Evolutionary conservation across 805 yeast species (phyloP), one percentile per base, ranked within the genome.

Genomic region (Pichia phayaonensis): DNA sequence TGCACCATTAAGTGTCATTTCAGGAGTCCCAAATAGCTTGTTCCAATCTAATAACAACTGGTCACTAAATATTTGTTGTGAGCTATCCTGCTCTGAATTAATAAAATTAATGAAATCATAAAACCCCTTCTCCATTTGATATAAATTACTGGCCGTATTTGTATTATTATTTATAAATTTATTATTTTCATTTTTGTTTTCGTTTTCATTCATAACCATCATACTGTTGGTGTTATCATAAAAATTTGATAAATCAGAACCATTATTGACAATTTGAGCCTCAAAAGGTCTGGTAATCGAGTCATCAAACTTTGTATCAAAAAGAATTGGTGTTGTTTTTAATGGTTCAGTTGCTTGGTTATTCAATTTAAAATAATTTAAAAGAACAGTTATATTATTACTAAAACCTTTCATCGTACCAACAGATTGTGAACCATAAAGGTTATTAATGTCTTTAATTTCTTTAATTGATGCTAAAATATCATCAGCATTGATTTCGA

Each of bases 331-430:
- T 7, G 38, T 34, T 4, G 38, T 34, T 16, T 34, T 34, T 34
- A 34, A 11, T n/a, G 18, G 18, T 6, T 34, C 38, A 34, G 7
- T 15, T 34, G 38, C 6, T 16, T 34, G 38, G 12, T 34, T 20
- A 34, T 34, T 34, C 18, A 45, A 39, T 41, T 49, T 54, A 22
- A 54, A 54, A 40, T 54, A 24, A 21, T 51, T 60, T 34, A 61
- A 52, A 22, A 69, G 54, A 8, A 69, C 61, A 20, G 60, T 61
- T 3, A 64, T 59, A 13, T 67, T 61, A 45, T 66, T 70, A 40
- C 65, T 59, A 8, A 67, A 61, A 49, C 70, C 60, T 52, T 59
- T 62, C 52, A 66, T 67, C 1, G 68, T 59, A 1, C 66, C 56
- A 36, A 61, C 69, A 21, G 59, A 42, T 10, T 49, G 56, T 20